phyloP scores from a whole-genome alignment of 257 asterid genomes.

The Nicotiana tabacum region DNA sequence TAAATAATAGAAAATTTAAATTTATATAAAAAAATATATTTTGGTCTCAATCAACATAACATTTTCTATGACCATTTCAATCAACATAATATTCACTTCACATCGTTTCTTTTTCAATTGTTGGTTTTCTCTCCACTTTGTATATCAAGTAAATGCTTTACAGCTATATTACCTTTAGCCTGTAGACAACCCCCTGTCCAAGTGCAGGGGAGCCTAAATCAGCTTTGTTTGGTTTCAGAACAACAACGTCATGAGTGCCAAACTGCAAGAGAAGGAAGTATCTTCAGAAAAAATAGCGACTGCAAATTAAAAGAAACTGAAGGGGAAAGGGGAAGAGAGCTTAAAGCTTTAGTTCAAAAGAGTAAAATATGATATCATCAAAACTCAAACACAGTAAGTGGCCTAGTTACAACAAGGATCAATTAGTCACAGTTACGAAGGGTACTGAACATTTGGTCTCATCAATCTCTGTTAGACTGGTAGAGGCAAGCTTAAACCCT shows the following conservation, averaged over 20 bases:
- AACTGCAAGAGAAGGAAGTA: conserved; percentile 41
- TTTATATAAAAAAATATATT: background rate
- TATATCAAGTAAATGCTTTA: conserved; percentile 7
- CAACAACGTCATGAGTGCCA: conserved; percentile 90
- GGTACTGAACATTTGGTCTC: background rate
- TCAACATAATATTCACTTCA: background rate
- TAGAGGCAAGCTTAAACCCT: background rate
- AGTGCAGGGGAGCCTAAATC: conserved; percentile 84
- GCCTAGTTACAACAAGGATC: background rate
- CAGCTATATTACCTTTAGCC: conserved; percentile 59
- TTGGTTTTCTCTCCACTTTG: background rate
- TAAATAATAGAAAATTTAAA: background rate
- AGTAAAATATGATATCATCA: background rate
- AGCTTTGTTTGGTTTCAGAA: conserved; percentile 84
- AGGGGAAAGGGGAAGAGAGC: background rate
- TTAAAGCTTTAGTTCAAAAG: background rate
- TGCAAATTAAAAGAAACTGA: conserved; percentile 2
- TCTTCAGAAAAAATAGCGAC: conserved; percentile 12
- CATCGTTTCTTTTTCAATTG: background rate
- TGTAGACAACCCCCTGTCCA: conserved; percentile 94
- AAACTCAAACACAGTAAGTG: background rate
- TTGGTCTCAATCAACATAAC: background rate
- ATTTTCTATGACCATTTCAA: background rate
- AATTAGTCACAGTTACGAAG: background rate
- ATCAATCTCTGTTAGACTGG: background rate